phyloP scores from a whole-genome alignment of 176 grass and related monocot species.

The Oryza glaberrima region DNA sequence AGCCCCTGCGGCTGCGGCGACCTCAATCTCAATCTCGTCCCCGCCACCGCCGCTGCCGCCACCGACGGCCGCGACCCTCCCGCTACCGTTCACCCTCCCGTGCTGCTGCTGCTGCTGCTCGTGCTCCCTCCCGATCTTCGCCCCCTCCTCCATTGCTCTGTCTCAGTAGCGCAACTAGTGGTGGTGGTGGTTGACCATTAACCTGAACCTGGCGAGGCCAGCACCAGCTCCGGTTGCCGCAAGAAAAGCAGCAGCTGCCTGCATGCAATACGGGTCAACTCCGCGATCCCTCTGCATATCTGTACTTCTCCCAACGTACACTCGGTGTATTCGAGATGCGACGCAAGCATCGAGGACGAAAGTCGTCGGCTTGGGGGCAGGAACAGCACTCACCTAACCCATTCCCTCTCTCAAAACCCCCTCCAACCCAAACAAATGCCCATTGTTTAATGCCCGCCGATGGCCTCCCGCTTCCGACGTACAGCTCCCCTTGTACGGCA shows the following conservation, averaged over 20 bases:
- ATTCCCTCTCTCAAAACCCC: too few species aligned
- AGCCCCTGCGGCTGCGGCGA: background rate
- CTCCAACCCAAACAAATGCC: too few species aligned
- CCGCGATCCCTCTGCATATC: too few species aligned
- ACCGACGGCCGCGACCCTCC: conserved; percentile 28
- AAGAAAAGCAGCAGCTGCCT: background rate
- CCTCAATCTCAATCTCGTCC: conserved; percentile 25
- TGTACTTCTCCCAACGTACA: background rate
- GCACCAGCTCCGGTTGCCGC: background rate
- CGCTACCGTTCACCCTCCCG: conserved; percentile 1
- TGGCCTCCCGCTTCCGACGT: background rate
- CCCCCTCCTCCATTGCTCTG: conserved; percentile 23
- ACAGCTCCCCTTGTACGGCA: background rate
- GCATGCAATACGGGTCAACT: background rate
- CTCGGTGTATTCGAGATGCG: background rate
- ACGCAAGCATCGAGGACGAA: background rate
- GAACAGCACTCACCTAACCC: background rate
- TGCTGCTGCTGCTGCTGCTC: background rate
- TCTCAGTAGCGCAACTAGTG: background rate
- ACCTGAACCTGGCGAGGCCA: background rate
- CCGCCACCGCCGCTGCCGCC: background rate
- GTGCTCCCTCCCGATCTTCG: background rate
- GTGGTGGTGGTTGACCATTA: background rate
- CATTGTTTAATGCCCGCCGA: background rate
- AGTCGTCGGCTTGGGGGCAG: background rate